phyloP scores from a whole-genome alignment of 768 basidiomycete species.

The Hygrocybe punicea region DNA sequence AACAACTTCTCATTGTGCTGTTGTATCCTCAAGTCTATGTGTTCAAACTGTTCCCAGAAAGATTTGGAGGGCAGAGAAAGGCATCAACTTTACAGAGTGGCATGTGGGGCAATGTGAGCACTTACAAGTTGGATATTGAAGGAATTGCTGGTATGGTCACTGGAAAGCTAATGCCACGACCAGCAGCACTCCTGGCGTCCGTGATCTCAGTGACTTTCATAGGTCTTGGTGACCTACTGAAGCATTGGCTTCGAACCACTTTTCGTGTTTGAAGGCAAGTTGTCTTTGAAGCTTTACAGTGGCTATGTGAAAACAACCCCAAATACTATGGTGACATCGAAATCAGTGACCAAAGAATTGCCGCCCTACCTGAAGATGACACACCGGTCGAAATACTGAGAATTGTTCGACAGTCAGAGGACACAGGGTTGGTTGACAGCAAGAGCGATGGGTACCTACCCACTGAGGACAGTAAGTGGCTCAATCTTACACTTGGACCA shows the following conservation, averaged over 20 bases:
- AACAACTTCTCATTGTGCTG: too few species aligned
- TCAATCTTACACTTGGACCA: neutral
- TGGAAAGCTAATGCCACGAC: conserved; percentile 26
- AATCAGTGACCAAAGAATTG: conserved; percentile 18
- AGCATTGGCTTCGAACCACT: conserved; percentile 16
- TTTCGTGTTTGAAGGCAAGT: conserved; percentile 23
- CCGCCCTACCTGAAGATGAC: conserved; percentile 28
- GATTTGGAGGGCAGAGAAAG: neutral
- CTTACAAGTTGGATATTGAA: conserved; percentile 20
- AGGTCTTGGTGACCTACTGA: conserved; percentile 17
- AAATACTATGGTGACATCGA: conserved; percentile 21
- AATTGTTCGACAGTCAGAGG: conserved; percentile 13
- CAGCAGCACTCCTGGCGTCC: conserved; percentile 20
- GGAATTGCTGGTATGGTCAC: conserved; percentile 23
- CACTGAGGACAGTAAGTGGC: too few species aligned
- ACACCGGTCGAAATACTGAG: conserved; percentile 29
- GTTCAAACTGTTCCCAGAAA: conserved; percentile 38
- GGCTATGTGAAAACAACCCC: conserved; percentile 32
- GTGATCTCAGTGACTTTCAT: conserved; percentile 33
- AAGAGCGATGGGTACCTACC: neutral
- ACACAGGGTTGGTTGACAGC: conserved; percentile 31
- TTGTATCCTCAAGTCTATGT: conserved; percentile 23
- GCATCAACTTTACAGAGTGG: conserved; percentile 14
- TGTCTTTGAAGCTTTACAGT: conserved; percentile 25
- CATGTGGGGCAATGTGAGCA: conserved; percentile 35